Conservation (phyloP, 2,329 filamentous ascomycete species). For the Coniochaeta sp. region DNA sequence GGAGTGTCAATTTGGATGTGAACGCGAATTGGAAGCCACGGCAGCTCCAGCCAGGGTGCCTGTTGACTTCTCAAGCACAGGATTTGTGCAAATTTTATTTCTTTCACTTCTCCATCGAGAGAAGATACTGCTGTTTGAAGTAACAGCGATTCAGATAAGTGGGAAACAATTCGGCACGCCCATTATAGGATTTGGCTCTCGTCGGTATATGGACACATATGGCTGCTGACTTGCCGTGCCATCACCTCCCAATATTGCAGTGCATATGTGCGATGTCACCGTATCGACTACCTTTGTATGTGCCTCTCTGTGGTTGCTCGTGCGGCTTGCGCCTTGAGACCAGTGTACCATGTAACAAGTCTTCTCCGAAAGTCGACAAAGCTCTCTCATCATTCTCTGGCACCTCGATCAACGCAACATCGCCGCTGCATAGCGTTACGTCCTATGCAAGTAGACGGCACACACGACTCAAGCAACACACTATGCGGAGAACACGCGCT, state of each 20-base stretch:
- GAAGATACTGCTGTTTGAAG: not conserved
- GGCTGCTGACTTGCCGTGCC: too few relatives aligned
- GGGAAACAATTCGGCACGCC: not conserved
- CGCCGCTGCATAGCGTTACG: not conserved
- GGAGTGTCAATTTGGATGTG: not conserved
- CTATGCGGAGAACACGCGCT: not conserved
- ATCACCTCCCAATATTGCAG: too few relatives aligned
- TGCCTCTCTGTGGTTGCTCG: too few relatives aligned
- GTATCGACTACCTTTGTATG: too few relatives aligned
- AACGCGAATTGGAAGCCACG: not conserved
- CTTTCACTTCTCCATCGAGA: not conserved
- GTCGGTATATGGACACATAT: too few relatives aligned
- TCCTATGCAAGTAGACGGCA: not conserved
- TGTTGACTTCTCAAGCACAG: not conserved
- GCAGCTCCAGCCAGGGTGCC: not conserved
- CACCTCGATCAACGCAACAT: not conserved
- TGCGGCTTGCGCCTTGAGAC: too few relatives aligned
- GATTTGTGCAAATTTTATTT: not conserved
- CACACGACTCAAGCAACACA: not conserved
- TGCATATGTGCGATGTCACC: too few relatives aligned
- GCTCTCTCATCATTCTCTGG: too few relatives aligned
- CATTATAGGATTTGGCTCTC: too few relatives aligned
- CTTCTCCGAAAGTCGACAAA: too few relatives aligned
- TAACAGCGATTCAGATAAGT: not conserved
- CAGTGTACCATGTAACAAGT: too few relatives aligned